Percentiles rank a stretch among this genome's conserved stretches.
Evolutionary conservation across 2,329 filamentous ascomycete species (phyloP).

Genomic region (Epichloe scottii): DNA sequence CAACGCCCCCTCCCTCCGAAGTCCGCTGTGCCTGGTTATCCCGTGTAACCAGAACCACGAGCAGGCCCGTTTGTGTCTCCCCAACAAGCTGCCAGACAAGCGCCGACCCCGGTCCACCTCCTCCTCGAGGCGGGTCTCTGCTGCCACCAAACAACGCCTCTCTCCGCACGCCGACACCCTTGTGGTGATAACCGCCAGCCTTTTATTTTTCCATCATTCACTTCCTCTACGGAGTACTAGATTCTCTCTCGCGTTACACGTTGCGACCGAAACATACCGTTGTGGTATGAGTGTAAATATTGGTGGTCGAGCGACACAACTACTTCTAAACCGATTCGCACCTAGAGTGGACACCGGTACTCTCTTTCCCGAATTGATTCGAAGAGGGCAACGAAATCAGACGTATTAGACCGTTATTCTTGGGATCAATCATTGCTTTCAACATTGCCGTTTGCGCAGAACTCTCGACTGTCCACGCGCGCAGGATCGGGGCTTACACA

Average conservation of each 20-base stretch:
- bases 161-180: constrained; percentile 1
- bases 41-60: constrained; percentile 5
- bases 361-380: not conserved
- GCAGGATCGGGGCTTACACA: not conserved
- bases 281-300: constrained; percentile 1
- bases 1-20: not conserved
- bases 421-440: too few relatives aligned
- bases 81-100: constrained; percentile 4
- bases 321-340: not conserved
- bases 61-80: not conserved
- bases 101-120: constrained; percentile 6
- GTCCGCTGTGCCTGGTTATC: not conserved
- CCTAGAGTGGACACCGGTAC: not conserved
- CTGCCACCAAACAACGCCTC: constrained; percentile 1
- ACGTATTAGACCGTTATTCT: too few relatives aligned
- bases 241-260: constrained; percentile 8
- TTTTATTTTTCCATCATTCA: constrained; percentile 2
- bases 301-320: not conserved
- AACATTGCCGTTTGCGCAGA: not conserved
- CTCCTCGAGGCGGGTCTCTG: constrained; percentile 2
- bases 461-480: not conserved
- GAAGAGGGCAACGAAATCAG: not conserved
- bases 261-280: constrained; percentile 20
- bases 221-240: constrained; percentile 5
- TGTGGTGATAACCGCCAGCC: constrained; percentile 2